These are phyloP conservation scores for Coleophoma crateriformis DNA, from an alignment of 2,329 filamentous ascomycete species.

Conservation along the genomic window DNA sequence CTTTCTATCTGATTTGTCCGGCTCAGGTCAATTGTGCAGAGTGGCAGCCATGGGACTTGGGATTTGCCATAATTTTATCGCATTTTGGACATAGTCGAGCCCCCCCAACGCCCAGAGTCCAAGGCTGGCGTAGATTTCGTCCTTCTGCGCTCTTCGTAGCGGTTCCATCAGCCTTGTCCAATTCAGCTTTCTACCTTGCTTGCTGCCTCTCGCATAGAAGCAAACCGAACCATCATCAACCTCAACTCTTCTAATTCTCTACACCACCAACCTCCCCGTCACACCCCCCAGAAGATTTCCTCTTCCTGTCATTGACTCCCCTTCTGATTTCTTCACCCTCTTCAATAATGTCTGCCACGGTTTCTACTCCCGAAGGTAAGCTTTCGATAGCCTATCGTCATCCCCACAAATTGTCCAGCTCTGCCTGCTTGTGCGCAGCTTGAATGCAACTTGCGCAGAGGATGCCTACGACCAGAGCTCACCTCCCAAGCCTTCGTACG, in stretches of 20 bases:
- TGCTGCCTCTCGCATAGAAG: not conserved
- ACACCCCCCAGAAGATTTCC: not conserved
- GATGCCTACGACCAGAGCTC: not conserved
- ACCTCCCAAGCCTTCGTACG: not conserved
- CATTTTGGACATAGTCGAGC: no score
- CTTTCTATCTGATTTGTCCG: no score
- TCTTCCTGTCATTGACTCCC: not conserved
- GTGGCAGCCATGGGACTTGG: no score
- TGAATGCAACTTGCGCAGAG: not conserved
- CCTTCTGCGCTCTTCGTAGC: not conserved
- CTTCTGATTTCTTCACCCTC: not conserved
- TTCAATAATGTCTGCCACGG: slow-evolving; percentile 3
- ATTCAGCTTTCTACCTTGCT: not conserved
- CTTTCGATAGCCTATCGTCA: not conserved
- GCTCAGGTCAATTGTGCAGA: no score
- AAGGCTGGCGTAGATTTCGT: not conserved
- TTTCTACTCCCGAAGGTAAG: slow-evolving; percentile 5
- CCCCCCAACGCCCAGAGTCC: no score
- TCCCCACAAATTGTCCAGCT: not conserved
- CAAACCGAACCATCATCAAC: not conserved
- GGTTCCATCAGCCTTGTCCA: slow-evolving; percentile 1
- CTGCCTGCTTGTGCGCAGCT: not conserved
- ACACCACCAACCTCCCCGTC: not conserved
- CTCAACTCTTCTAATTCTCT: no score
- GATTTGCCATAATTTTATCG: no score